Percentiles rank a stretch among this genome's conserved stretches.
phyloP scores from a whole-genome alignment of 805 yeast genomes.

The Candida montana region DNA sequence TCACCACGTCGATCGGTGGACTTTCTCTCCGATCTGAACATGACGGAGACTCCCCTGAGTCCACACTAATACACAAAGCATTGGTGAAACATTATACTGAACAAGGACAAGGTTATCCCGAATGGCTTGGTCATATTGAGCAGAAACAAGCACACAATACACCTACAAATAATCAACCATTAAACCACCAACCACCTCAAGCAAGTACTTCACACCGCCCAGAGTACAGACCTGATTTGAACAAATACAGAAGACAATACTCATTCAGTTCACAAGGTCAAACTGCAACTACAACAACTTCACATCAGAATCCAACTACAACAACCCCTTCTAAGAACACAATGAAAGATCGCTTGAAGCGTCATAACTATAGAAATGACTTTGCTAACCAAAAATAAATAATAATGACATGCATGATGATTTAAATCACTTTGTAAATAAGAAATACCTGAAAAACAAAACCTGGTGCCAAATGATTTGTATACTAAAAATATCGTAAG shows the following conservation, averaged over 20 bases:
- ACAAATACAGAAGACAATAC: conserved; percentile 8
- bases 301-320: conserved; percentile 3
- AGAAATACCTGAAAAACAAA: too few relatives aligned
- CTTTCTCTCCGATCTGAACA: conserved; percentile 23
- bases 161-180: conserved; percentile 2
- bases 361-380: conserved; percentile 21
- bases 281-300: neutral
- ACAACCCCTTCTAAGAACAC: conserved; percentile 1
- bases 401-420: neutral
- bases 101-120: conserved; percentile 17
- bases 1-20: conserved; percentile 19
- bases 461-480: too few relatives aligned
- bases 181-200: conserved; percentile 11
- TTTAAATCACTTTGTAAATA: too few relatives aligned
- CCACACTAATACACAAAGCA: conserved; percentile 24
- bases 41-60: conserved; percentile 22
- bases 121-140: conserved; percentile 23
- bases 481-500: too few relatives aligned
- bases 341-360: conserved; percentile 23
- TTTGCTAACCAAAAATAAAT: too few relatives aligned
- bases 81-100: conserved; percentile 17
- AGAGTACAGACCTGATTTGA: conserved; percentile 4
- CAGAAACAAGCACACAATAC: conserved; percentile 3
- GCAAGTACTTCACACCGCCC: neutral
- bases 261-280: neutral